A percentile compares a stretch with the other conserved stretches of the same genome.
Conservation (phyloP, 108 stramenopile species). For the Skeletonema tropicum region DNA sequence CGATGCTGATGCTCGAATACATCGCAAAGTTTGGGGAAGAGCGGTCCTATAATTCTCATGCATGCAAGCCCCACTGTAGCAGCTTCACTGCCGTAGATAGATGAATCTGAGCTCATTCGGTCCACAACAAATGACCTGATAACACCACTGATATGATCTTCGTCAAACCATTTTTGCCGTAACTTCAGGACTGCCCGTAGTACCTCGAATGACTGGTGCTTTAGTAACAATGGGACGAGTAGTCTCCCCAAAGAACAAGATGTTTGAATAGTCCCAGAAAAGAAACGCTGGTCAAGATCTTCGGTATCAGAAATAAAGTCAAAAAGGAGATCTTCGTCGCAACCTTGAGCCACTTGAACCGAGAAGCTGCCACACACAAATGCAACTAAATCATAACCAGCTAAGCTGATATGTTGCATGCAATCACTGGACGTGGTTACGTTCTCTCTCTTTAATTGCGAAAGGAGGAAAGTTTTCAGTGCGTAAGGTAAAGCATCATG, state of each 20-base stretch:
- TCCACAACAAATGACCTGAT: slow-evolving; percentile 22
- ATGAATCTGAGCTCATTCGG: slow-evolving; percentile 4
- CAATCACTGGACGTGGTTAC: background rate
- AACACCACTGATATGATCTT: slow-evolving; percentile 13
- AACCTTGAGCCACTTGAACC: slow-evolving; percentile 14
- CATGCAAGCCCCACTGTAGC: slow-evolving; percentile 32
- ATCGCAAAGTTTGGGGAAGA: slow-evolving; percentile 53
- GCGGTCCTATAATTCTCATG: slow-evolving; percentile 50
- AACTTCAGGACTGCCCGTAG: slow-evolving; percentile 35
- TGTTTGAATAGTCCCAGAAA: slow-evolving; percentile 14
- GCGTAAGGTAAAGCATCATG: slow-evolving; percentile 9
- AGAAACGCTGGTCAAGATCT: slow-evolving; percentile 51
- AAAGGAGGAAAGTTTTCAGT: slow-evolving; percentile 18
- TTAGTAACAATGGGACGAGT: slow-evolving; percentile 25
- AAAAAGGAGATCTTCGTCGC: slow-evolving; percentile 34
- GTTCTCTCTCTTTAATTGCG: background rate
- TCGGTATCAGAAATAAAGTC: slow-evolving; percentile 66
- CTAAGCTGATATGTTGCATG: slow-evolving; percentile 5
- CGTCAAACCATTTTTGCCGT: slow-evolving; percentile 43
- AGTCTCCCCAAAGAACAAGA: slow-evolving; percentile 23
- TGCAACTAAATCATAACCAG: slow-evolving; percentile 33
- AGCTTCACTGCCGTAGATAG: slow-evolving; percentile 6
- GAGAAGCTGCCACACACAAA: slow-evolving; percentile 54
- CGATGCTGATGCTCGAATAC: slow-evolving; percentile 47
- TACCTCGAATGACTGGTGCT: slow-evolving; percentile 24